These are phyloP conservation scores for Ceratocystis cacaofunesta DNA, from an alignment of 2,329 filamentous ascomycete species.

Conservation along the genomic window DNA sequence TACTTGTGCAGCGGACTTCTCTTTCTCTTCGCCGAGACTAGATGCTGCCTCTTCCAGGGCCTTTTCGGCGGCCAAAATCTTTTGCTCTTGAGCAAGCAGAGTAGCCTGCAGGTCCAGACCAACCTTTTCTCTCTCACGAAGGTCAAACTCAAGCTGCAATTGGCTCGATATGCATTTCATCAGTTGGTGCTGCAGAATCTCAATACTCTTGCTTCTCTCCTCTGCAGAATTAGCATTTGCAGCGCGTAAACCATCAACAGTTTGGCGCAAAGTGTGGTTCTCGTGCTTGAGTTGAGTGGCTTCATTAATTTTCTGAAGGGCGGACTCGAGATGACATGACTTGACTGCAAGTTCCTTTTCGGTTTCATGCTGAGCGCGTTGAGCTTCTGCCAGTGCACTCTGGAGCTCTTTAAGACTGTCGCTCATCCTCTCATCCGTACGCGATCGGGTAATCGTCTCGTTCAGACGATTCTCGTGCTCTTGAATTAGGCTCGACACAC, in stretches of 20 bases:
- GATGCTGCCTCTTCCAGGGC: neutral
- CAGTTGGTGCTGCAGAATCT: slow-evolving; percentile 3
- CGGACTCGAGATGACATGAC: slow-evolving; percentile 4
- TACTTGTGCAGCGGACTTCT: neutral
- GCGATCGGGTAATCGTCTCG: neutral
- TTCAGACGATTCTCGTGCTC: neutral
- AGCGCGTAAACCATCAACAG: neutral
- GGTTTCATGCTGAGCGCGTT: neutral
- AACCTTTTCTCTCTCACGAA: slow-evolving; percentile 9
- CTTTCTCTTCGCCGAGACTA: neutral
- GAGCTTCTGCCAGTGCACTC: slow-evolving; percentile 7
- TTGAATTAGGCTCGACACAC: neutral
- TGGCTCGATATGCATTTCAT: slow-evolving; percentile 7
- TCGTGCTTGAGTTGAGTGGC: slow-evolving; percentile 1
- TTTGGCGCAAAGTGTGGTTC: slow-evolving; percentile 6
- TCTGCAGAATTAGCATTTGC: neutral
- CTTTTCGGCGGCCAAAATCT: slow-evolving; percentile 8
- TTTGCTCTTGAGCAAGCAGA: slow-evolving; percentile 4
- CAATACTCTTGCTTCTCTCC: slow-evolving; percentile 3
- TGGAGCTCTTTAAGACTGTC: slow-evolving; percentile 9
- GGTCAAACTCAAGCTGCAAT: slow-evolving; percentile 1
- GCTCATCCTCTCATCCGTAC: neutral
- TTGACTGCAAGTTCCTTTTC: slow-evolving; percentile 12
- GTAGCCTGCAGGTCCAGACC: slow-evolving; percentile 5
- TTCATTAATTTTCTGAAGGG: slow-evolving; percentile 7